Conservation (phyloP, 257 asterid species). For the Euphrasia confusa region DNA sequence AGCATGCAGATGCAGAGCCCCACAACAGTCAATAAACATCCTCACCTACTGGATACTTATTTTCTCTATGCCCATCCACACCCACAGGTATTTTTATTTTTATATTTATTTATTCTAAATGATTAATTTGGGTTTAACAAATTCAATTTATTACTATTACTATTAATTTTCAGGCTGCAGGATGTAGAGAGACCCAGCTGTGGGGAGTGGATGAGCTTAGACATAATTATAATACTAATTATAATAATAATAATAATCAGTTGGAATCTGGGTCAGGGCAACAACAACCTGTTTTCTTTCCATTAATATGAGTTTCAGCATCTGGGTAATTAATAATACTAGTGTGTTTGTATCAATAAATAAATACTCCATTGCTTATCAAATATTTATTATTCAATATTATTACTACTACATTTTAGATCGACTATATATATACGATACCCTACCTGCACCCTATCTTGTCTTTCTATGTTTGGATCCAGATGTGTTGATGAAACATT, state of each 20-base stretch:
- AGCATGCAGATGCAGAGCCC: conserved; percentile 33
- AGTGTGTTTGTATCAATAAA: too few relatives aligned
- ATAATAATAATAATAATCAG: conserved; percentile 41
- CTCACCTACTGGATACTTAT: conserved; percentile 32
- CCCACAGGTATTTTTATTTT: neutral
- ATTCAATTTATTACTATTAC: neutral
- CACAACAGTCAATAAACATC: conserved; percentile 30
- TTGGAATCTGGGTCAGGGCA: conserved; percentile 23
- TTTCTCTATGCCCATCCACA: conserved; percentile 24
- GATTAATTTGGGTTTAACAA: neutral
- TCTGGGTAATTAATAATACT: neutral
- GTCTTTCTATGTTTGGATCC: neutral
- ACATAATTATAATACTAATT: conserved; percentile 26
- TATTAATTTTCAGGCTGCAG: conserved; percentile 43
- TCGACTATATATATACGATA: too few relatives aligned
- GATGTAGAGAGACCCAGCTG: conserved; percentile 45
- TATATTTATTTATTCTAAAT: too few relatives aligned
- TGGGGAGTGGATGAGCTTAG: conserved; percentile 71
- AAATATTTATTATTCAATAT: too few relatives aligned
- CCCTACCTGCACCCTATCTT: conserved; percentile 1
- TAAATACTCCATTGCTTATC: too few relatives aligned
- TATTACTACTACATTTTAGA: too few relatives aligned
- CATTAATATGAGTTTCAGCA: conserved; percentile 35
- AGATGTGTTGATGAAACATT: too few relatives aligned
- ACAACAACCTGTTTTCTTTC: conserved; percentile 55